Base-by-base conservation (phyloP, 2,329 filamentous ascomycete species). In the Penicillium brasilianum region DNA sequence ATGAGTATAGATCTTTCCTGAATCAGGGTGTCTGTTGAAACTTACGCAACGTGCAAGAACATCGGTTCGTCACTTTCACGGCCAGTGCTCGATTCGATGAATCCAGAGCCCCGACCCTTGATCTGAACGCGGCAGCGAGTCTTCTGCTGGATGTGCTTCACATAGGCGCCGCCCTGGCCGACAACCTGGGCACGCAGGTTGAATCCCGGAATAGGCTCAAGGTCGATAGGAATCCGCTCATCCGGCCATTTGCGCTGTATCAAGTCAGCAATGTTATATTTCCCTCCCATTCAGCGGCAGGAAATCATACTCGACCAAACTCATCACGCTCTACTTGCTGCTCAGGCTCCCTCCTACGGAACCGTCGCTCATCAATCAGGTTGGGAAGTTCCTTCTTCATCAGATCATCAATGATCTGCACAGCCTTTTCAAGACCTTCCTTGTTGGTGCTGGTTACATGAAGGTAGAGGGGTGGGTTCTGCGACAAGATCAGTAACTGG, bases 101-200 rank as follows among this genome's bases (percentile, higher is more conserved):
- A 99, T 14, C 95, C 95, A 56, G 93, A 98, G 41, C 93, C 93
- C 65, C 91, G 92, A 18, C 95, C 95, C 77, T 99, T 99, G 81
- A 99, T 99, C 77, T 99, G 95, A 28, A 99, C 95, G 69, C 94
- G 91, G 76, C 95, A 98, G 64, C 91, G 87, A 14, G 95, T 98
- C 78, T 97, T 93, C 74, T 93, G 89, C 78, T 98, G 95, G 67
- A 99, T 98, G 74, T 97, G 94, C 79, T 99, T 99, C 63, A 99
- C 95, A 74, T 98, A 97, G 46, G 92, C 90, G 62, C 95, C 95
- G 34, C 93, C 93, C 69, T 94, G 91, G 53, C 95, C 95, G 57
- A 99, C 95, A 50, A 99, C 94, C 75, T 98, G 93, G 55, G 95
- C 95, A 65, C 95, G 90, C 51, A 99, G 83, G 74, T 99, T 99